phyloP scores from a whole-genome alignment of 192 early-diverging fungal species.

The Entomortierella lignicola region DNA sequence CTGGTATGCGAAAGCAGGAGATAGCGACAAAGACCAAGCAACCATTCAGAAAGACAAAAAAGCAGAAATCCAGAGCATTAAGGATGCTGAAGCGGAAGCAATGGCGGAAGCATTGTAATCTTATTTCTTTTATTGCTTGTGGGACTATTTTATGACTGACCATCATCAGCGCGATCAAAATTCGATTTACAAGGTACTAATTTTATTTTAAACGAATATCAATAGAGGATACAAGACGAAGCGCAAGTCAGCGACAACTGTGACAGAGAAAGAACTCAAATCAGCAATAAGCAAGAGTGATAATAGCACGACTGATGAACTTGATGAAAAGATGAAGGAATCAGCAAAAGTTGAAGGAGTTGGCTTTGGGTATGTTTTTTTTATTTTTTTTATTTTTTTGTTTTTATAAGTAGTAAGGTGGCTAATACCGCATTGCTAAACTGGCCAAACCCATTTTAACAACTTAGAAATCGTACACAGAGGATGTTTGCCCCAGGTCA shows the following conservation, averaged over 20 bases:
- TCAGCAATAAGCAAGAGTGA: slow-evolving; percentile 52
- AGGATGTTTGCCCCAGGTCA: not conserved
- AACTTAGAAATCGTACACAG: slow-evolving; percentile 4
- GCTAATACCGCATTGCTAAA: too few relatives aligned
- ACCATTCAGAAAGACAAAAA: slow-evolving; percentile 22
- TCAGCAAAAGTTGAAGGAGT: slow-evolving; percentile 24
- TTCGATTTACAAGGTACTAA: not conserved
- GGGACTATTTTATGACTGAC: not conserved
- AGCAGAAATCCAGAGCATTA: slow-evolving; percentile 64
- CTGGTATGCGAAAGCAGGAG: slow-evolving; percentile 78
- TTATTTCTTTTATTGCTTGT: not conserved
- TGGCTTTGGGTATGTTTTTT: slow-evolving; percentile 34
- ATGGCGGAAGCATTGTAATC: slow-evolving; percentile 69
- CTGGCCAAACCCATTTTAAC: not conserved
- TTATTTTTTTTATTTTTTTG: not conserved
- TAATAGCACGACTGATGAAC: slow-evolving; percentile 36
- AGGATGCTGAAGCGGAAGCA: slow-evolving; percentile 70
- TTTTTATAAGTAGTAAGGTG: not conserved
- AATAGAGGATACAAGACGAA: slow-evolving; percentile 59
- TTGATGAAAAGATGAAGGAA: slow-evolving; percentile 35
- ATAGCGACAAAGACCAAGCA: slow-evolving; percentile 16
- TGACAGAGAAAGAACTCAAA: slow-evolving; percentile 61
- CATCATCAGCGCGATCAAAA: too few relatives aligned
- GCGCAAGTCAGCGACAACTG: slow-evolving; percentile 52
- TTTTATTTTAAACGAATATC: not conserved